phyloP scores from a whole-genome alignment of 2,329 filamentous ascomycete species.

The Clarireedia paspali region DNA sequence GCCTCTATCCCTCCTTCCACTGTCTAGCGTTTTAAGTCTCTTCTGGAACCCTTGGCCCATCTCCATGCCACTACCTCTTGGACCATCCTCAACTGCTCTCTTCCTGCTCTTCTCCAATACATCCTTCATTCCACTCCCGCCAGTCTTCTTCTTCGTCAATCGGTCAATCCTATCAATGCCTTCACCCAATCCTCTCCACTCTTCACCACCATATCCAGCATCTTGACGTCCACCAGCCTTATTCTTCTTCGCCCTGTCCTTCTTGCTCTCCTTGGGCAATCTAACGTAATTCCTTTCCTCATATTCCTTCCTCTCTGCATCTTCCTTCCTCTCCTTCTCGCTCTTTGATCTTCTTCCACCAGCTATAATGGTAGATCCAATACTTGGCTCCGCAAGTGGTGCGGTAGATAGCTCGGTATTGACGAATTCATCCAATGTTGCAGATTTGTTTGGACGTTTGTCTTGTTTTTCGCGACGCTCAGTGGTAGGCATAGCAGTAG shows the following conservation, averaged over 20 bases:
- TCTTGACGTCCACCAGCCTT: slow-evolving; percentile 38
- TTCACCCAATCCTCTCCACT: slow-evolving; percentile 80
- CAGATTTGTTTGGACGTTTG: slow-evolving; percentile 62
- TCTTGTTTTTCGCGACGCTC: slow-evolving; percentile 44
- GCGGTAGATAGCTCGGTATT: slow-evolving; percentile 74
- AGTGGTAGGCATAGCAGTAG: slow-evolving; percentile 70
- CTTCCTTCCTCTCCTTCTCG: slow-evolving; percentile 64
- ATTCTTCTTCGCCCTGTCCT: slow-evolving; percentile 59
- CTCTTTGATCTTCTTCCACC: slow-evolving; percentile 76
- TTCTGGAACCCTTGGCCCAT: slow-evolving; percentile 72
- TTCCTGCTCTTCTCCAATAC: slow-evolving; percentile 80
- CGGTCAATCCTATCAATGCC: slow-evolving; percentile 81
- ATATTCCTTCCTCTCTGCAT: slow-evolving; percentile 74
- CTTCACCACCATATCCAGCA: slow-evolving; percentile 78
- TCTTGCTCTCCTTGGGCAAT: slow-evolving; percentile 80
- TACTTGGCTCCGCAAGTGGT: slow-evolving; percentile 78
- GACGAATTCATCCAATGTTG: slow-evolving; percentile 88
- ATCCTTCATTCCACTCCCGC: slow-evolving; percentile 37
- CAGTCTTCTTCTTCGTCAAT: slow-evolving; percentile 64
- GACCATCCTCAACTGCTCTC: slow-evolving; percentile 66
- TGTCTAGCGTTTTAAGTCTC: slow-evolving; percentile 48
- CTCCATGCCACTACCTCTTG: slow-evolving; percentile 54
- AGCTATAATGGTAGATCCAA: slow-evolving; percentile 79
- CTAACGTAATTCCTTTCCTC: slow-evolving; percentile 91
- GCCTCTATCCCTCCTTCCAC: slow-evolving; percentile 24